phyloP scores from a whole-genome alignment of 1,139 yeast species.

The Yamadazyma pseudoaaseri region DNA sequence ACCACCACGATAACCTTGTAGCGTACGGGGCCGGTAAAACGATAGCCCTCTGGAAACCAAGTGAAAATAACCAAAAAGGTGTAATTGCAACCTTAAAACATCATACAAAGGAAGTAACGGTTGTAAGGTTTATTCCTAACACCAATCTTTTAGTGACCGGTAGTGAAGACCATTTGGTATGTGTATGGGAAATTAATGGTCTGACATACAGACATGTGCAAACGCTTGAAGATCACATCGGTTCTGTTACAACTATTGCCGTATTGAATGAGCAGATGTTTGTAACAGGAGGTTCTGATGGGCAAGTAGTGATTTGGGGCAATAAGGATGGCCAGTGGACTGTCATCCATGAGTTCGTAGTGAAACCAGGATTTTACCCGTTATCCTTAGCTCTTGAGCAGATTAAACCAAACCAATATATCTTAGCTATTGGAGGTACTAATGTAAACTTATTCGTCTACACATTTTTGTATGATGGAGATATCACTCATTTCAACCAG shows the following conservation, averaged over 20 bases:
- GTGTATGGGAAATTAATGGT: conserved; percentile 51
- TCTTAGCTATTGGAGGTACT: conserved; percentile 87
- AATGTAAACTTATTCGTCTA: conserved; percentile 56
- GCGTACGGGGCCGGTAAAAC: conserved; percentile 78
- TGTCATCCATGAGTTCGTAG: conserved; percentile 21
- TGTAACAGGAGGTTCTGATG: conserved; percentile 68
- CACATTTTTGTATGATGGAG: conserved; percentile 30
- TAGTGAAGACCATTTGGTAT: conserved; percentile 62
- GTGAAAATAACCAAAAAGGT: conserved; percentile 39
- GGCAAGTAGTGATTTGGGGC: conserved; percentile 54
- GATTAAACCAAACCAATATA: conserved; percentile 35
- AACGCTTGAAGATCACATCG: conserved; percentile 36
- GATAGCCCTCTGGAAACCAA: conserved; percentile 76
- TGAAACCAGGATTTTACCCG: conserved; percentile 61
- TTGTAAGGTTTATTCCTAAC: conserved; percentile 55
- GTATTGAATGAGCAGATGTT: conserved; percentile 35
- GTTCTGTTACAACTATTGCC: conserved; percentile 52
- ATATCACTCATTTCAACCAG: conserved; percentile 23
- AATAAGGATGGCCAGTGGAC: conserved; percentile 11
- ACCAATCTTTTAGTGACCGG: conserved; percentile 54
- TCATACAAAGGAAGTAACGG: conserved; percentile 57
- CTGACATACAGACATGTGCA: conserved; percentile 26
- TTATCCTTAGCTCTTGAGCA: conserved; percentile 56
- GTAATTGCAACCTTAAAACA: conserved; percentile 55
- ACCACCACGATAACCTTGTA: conserved; percentile 35